Base-by-base conservation (phyloP, 2,329 filamentous ascomycete species). In the Trichothecium sympodiale region DNA sequence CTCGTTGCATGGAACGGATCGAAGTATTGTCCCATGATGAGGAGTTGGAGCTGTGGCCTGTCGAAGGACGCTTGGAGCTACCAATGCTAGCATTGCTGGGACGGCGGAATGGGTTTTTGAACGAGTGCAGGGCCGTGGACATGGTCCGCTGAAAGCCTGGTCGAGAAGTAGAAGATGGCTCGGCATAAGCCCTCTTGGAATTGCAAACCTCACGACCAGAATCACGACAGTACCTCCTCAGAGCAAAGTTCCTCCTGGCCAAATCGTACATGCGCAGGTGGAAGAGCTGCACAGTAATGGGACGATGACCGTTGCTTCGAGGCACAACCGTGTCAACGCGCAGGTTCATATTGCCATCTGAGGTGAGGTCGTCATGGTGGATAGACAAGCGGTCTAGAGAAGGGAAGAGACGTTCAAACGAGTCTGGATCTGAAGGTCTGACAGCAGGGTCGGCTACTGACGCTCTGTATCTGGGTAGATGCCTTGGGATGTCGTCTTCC, bases 261-360 rank as follows among this genome's bases (percentile, higher is more conserved):
- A 96, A 65, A 56, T 96, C 86, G 55, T 94, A 80, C 86, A 98
- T 94, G 49, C 87, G 83, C 41, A 96, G 67, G 57, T 98, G 89
- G 60, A 95, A 96, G 33, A 98, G 77, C 54, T 80, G 74, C 9
- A 77, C 61, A 5, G 78, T 84, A 48, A 83, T 74, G 46, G 77
- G 76, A 43, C 77, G 73, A 43, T 73, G 73, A 29, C 72, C 71
- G 15, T 46, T 36, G 15, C 31, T 31, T 17, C 20, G 38, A 17
- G 71, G 69, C 31, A 84, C 73, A 43, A 83, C 67, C 5, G 85
- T 89, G 54, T 94, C 88, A 39, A 96, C 71, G 23, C 88, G 80
- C 38, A 98, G 69, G 54, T 96, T 96, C 86, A 95, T 93, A 65
- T 95, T 94, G 26, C 89, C 89, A 54, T 98, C 89, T 4, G 80